Evolutionary conservation across 768 basidiomycete species (phyloP).

Genomic region (Lentinula edodes): DNA sequence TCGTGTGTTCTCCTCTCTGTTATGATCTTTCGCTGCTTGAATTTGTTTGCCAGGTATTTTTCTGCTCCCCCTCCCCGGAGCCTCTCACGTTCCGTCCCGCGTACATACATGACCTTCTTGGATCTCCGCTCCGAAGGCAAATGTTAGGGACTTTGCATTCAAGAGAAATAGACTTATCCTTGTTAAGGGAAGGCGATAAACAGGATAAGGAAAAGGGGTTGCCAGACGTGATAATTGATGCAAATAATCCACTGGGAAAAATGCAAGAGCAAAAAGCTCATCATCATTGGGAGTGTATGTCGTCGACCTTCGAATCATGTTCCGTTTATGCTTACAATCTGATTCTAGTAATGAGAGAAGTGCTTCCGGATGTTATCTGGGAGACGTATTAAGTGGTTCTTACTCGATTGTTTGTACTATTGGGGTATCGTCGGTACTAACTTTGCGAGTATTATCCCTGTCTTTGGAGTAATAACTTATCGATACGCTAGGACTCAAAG

Average conservation of each 20-base stretch:
- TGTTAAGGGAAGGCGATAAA: slow-evolving; percentile 26
- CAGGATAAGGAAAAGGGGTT: slow-evolving; percentile 42
- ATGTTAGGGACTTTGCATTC: slow-evolving; percentile 45
- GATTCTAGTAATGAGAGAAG: slow-evolving; percentile 65
- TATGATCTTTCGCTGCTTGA: background rate
- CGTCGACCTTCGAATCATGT: background rate
- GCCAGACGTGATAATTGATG: slow-evolving; percentile 65
- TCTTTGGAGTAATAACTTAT: background rate
- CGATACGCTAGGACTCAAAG: background rate
- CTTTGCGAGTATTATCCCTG: background rate
- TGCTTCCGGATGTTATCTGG: slow-evolving; percentile 71
- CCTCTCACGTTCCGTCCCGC: slow-evolving; percentile 58
- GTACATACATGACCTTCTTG: slow-evolving; percentile 53
- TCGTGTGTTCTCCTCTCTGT: slow-evolving; percentile 43
- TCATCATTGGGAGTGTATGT: slow-evolving; percentile 74
- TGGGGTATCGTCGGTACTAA: slow-evolving; percentile 1
- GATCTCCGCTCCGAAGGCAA: slow-evolving; percentile 59
- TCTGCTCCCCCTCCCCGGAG: slow-evolving; percentile 59
- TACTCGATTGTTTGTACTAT: background rate
- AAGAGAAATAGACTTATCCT: slow-evolving; percentile 49
- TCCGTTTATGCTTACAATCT: slow-evolving; percentile 6
- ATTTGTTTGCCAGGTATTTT: slow-evolving; percentile 55
- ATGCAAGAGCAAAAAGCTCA: slow-evolving; percentile 63
- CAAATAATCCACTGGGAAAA: slow-evolving; percentile 52
- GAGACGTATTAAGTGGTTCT: slow-evolving; percentile 52